phyloP scores from a whole-genome alignment of 2,329 filamentous ascomycete species.

The Arthrobotrys conoides region DNA sequence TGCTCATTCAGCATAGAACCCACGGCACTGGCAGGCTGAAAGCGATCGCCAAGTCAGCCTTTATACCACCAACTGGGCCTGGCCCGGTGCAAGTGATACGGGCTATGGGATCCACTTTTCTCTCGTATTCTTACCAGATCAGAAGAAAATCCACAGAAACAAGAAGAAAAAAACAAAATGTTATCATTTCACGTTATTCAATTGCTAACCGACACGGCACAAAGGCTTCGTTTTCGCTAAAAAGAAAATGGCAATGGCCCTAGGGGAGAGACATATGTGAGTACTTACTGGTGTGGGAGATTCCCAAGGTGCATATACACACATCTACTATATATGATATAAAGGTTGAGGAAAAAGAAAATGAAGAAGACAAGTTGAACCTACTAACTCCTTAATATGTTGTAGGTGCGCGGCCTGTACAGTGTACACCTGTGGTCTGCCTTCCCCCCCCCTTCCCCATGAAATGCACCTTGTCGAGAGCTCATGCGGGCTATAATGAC shows the following conservation, averaged over 20 bases:
- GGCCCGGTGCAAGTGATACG: slow-evolving; percentile 7
- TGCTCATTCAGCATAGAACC: slow-evolving; percentile 4
- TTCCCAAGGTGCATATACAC: slow-evolving; percentile 32
- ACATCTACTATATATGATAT: background rate
- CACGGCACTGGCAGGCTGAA: slow-evolving; percentile 25
- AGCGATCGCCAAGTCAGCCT: slow-evolving; percentile 21
- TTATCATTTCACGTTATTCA: slow-evolving; percentile 49
- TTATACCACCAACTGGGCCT: slow-evolving; percentile 20
- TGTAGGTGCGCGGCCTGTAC: slow-evolving; percentile 22
- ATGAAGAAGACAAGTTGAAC: slow-evolving; percentile 2
- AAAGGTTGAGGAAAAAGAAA: slow-evolving; percentile 26
- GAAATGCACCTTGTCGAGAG: slow-evolving; percentile 52
- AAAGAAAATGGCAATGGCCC: slow-evolving; percentile 21
- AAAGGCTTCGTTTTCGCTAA: slow-evolving; percentile 60
- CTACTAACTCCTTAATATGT: slow-evolving; percentile 24
- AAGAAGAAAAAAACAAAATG: slow-evolving; percentile 18
- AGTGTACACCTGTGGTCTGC: slow-evolving; percentile 14
- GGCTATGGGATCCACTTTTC: slow-evolving; percentile 53
- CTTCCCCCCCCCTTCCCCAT: slow-evolving; percentile 27
- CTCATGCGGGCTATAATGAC: slow-evolving; percentile 45
- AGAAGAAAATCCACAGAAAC: background rate
- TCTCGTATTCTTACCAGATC: slow-evolving; percentile 53
- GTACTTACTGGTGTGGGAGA: slow-evolving; percentile 26
- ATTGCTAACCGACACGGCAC: slow-evolving; percentile 59
- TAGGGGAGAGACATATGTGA: no score